phyloP scores from a whole-genome alignment of 2,329 filamentous ascomycete genomes.

The Xylariaceae sp. region DNA sequence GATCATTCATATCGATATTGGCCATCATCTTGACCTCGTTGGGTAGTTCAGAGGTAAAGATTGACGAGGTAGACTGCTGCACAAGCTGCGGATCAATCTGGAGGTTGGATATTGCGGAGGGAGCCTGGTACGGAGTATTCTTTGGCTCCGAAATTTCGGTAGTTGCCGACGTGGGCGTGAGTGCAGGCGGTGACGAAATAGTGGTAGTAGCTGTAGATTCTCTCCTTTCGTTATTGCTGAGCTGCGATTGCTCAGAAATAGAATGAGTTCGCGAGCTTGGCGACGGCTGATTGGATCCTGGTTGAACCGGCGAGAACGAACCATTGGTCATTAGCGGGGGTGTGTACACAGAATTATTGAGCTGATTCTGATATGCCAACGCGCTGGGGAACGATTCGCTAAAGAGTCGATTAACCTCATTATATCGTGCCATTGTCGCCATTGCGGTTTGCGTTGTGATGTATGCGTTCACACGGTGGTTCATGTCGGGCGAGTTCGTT shows the following conservation, averaged over 20 bases:
- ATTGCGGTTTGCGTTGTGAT: conserved; percentile 47
- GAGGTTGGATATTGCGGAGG: conserved; percentile 29
- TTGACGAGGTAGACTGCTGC: conserved; percentile 36
- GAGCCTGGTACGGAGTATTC: conserved; percentile 32
- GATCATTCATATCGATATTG: conserved; percentile 37
- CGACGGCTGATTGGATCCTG: conserved; percentile 14
- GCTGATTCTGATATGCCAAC: conserved; percentile 35
- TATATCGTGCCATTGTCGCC: conserved; percentile 46
- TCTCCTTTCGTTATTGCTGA: conserved; percentile 13
- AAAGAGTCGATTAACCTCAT: conserved; percentile 52
- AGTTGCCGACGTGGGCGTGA: conserved; percentile 30
- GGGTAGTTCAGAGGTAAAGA: conserved; percentile 47
- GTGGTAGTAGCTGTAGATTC: conserved; percentile 19
- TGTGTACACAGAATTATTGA: conserved; percentile 35
- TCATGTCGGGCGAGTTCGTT: conserved; percentile 62
- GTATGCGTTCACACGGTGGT: conserved; percentile 59
- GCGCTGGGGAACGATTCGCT: conserved; percentile 49
- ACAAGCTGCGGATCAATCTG: conserved; percentile 32
- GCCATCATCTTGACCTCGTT: conserved; percentile 47
- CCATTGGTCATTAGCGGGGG: conserved; percentile 28
- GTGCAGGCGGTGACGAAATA: conserved; percentile 32
- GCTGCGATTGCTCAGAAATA: conserved; percentile 23
- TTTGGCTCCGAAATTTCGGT: conserved; percentile 26
- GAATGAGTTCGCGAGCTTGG: conserved; percentile 22
- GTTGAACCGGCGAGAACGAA: conserved; percentile 17